A percentile compares a stretch with the other conserved stretches of the same genome.
These are phyloP conservation scores for Blastocystis sp. DNA, from an alignment of 352 stramenopile species.

Conservation along the genomic window DNA sequence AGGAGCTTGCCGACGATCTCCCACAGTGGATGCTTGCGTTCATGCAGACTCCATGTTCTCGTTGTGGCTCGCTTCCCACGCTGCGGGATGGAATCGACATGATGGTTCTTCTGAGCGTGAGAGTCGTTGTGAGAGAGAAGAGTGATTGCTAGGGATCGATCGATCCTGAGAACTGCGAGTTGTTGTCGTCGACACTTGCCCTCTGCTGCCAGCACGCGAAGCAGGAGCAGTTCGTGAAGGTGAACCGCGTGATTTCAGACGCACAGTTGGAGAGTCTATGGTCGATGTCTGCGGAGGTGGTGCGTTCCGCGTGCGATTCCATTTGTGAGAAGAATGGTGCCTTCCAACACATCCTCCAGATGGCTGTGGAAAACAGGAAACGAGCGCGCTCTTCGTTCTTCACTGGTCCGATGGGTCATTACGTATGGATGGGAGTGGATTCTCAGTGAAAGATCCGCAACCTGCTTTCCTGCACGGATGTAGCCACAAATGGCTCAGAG, in stretches of 20 bases:
- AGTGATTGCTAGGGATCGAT: not conserved
- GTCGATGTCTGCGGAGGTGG: not conserved
- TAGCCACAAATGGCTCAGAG: not conserved
- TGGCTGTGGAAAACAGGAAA: not conserved
- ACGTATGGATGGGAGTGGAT: not conserved
- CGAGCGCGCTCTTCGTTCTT: not conserved
- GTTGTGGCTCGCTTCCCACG: not conserved
- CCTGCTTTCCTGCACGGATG: conserved; percentile 6
- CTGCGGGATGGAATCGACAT: not conserved
- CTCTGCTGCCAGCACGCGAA: not conserved
- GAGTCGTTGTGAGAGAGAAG: not conserved
- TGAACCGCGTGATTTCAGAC: not conserved
- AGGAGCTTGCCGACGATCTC: not conserved
- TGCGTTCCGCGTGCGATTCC: not conserved
- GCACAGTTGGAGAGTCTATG: not conserved
- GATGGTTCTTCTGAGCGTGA: not conserved
- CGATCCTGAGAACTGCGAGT: not conserved
- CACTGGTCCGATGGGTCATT: not conserved
- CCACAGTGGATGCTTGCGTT: not conserved
- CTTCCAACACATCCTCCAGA: not conserved
- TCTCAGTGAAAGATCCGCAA: not conserved
- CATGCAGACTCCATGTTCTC: not conserved
- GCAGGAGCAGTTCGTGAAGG: not conserved
- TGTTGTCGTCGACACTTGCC: not conserved
- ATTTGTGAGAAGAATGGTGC: not conserved